Evolutionary conservation across 768 basidiomycete genomes (phyloP), one percentile per base, ranked within the genome.

Genomic region (Neoboletus brunneissimus): DNA sequence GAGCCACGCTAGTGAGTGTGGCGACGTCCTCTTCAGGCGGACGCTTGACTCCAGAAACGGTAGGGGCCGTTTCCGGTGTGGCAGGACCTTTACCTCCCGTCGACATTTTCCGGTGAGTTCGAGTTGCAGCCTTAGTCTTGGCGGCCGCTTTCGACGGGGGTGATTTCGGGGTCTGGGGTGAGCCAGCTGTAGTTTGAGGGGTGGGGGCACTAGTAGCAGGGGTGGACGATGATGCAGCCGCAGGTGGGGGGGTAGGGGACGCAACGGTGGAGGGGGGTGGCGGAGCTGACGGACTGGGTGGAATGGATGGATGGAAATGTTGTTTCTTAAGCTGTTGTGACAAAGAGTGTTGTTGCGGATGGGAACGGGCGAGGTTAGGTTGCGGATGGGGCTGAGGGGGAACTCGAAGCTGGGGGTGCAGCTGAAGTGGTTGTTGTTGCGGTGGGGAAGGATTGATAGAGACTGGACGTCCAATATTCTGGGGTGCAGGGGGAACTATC

Each of bases 111-210:
- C 74, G 59, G 50, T 38, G 38, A 0, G 59, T 55, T n/a, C 74
- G 63, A 32, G 58, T n/a, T 16, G 62, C 53, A 2, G 31, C 54
- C 64, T 80, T 85, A 16, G 76, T 54, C 70, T 82, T 88, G n/a
- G 76, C 42, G 16, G 71, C 51, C 1, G 75, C 65, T 67, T 83
- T 89, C 51, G 68, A 68, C 65, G 85, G 88, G 0, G 89, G 89
- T 5, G 89, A 90, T 69, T 85, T 90, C 1, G 87, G 82, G 5
- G 79, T 79, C 63, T 81, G 81, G 1, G 88, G 88, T 11, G 87
- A 88, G 34, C 80, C 77, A 25, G 77, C 76, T 10, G 63, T 50
- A 5, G 78, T 63, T 32, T 69, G 69, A 15, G 78, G 76, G 18
- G 77, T 77, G 6, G 71, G 63, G 23, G 78, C 74, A 53, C 67